Conservation (phyloP, 306 rosid genomes). For the Rosa rugosa region DNA sequence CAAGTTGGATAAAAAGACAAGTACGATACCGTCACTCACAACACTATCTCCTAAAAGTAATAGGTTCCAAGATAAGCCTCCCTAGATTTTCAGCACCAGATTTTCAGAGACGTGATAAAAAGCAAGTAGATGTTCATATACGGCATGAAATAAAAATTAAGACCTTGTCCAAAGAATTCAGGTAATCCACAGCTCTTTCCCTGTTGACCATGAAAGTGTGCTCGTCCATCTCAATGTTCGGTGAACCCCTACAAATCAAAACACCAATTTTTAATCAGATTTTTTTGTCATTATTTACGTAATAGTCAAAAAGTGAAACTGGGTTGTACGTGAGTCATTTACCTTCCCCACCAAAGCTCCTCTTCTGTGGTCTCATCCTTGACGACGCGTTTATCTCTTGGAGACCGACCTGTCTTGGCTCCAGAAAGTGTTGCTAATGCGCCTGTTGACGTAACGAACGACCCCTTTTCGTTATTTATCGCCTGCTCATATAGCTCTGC, state of each 20-base stretch:
- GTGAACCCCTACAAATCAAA: constrained; percentile 63
- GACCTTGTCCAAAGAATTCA: constrained; percentile 88
- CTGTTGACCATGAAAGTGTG: constrained; percentile 74
- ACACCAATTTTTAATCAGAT: not conserved
- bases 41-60: constrained; percentile 18
- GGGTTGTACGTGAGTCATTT: not conserved
- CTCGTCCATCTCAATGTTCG: constrained; percentile 92
- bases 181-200: constrained; percentile 90
- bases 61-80: not conserved
- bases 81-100: not conserved
- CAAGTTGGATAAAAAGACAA: constrained; percentile 19
- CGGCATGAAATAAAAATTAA: not conserved
- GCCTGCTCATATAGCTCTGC: constrained; percentile 88
- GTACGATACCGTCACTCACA: constrained; percentile 9
- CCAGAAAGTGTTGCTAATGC: constrained; percentile 98
- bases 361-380: constrained; percentile 57
- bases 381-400: constrained; percentile 86
- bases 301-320: not conserved
- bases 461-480: constrained; percentile 68
- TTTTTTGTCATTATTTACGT: not conserved
- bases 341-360: constrained; percentile 99
- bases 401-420: constrained; percentile 93
- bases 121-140: not conserved
- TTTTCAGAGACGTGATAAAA: not conserved
- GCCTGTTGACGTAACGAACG: constrained; percentile 69